phyloP scores from a whole-genome alignment of 75 land plant species.

The Selaginella tamariscina region DNA sequence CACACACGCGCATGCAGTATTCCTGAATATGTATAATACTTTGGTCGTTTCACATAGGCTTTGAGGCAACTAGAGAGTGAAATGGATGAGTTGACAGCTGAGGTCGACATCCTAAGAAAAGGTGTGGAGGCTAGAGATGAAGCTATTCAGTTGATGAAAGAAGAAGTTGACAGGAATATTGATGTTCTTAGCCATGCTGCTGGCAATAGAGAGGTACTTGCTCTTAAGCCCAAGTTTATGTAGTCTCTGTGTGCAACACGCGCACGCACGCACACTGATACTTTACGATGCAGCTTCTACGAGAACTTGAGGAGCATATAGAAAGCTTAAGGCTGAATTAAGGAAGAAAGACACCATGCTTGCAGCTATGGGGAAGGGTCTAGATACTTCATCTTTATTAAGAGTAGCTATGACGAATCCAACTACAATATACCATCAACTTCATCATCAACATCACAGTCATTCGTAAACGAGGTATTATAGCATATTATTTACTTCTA shows the following conservation, averaged over 20 bases:
- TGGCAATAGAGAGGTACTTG: not conserved
- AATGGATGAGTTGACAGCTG: slow-evolving; percentile 12
- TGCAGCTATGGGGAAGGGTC: not conserved
- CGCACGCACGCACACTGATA: too few species aligned
- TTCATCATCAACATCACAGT: not conserved
- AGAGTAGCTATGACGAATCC: not conserved
- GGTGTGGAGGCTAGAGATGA: slow-evolving; percentile 29
- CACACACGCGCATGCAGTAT: not conserved
- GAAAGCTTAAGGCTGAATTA: not conserved
- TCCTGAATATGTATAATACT: not conserved
- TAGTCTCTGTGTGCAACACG: not conserved
- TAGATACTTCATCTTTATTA: not conserved
- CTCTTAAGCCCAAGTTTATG: not conserved
- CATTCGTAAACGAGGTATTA: not conserved
- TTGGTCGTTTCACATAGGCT: slow-evolving; percentile 14
- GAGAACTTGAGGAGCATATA: not conserved
- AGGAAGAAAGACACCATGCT: slow-evolving; percentile 8
- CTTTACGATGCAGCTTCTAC: not conserved
- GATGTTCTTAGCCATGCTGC: slow-evolving; percentile 16
- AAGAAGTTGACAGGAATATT: slow-evolving; percentile 26
- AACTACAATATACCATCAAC: not conserved
- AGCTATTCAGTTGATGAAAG: slow-evolving; percentile 22
- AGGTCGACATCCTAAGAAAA: slow-evolving; percentile 23
- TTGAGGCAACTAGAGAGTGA: slow-evolving; percentile 21
- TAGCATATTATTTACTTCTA: too few species aligned